phyloP scores from a whole-genome alignment of 805 yeast genomes.

The Saccharomycopsis javanensis region DNA sequence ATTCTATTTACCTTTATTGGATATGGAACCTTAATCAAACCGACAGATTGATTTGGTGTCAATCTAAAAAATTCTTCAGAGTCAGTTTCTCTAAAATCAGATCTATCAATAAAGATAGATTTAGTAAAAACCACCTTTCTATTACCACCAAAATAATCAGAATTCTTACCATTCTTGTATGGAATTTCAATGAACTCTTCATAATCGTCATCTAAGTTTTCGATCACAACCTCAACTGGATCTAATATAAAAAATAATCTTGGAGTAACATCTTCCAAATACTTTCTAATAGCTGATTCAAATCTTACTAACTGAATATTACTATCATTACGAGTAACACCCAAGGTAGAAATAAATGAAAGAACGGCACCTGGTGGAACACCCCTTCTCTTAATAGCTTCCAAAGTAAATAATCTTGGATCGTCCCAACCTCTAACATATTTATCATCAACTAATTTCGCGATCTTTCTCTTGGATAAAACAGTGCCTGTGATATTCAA shows the following conservation, averaged over 20 bases:
- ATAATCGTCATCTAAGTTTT: conserved; percentile 68
- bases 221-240: conserved; percentile 77
- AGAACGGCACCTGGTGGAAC: conserved; percentile 97
- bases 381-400: conserved; percentile 93
- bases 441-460: conserved; percentile 73
- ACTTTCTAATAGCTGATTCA: conserved; percentile 80
- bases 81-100: conserved; percentile 65
- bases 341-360: conserved; percentile 86
- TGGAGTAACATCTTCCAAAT: conserved; percentile 84
- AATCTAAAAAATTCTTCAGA: conserved; percentile 77
- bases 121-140: conserved; percentile 70
- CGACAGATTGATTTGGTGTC: conserved; percentile 92
- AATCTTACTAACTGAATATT: conserved; percentile 85
- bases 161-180: conserved; percentile 71
- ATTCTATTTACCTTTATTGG: conserved; percentile 63
- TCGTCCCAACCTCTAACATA: conserved; percentile 97
- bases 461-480: conserved; percentile 91
- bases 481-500: conserved; percentile 90
- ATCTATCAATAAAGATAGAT: conserved; percentile 72
- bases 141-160: conserved; percentile 55
- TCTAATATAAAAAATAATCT: conserved; percentile 87
- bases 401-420: conserved; percentile 91
- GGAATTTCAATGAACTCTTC: conserved; percentile 69
- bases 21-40: conserved; percentile 83
- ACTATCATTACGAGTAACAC: conserved; percentile 90